phyloP scores from a whole-genome alignment of 164 flowering plant genomes.

The Tetrastigma voinierianum region DNA sequence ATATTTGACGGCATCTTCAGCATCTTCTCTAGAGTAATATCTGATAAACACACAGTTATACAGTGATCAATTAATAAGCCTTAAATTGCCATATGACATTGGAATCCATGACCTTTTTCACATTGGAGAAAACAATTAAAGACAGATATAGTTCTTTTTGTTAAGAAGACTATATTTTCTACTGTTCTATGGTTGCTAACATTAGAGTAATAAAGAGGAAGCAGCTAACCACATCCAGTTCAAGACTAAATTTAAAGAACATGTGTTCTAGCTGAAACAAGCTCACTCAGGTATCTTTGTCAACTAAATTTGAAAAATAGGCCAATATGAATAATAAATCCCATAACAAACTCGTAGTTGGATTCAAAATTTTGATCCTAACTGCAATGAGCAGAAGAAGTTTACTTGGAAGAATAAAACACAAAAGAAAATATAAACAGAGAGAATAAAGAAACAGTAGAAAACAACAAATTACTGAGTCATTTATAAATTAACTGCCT shows the following conservation, averaged over 20 bases:
- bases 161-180: neutral
- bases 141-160: neutral
- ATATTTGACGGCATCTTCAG: conserved; percentile 91
- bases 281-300: neutral
- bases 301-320: neutral
- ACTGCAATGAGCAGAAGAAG: too few relatives aligned
- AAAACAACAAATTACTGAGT: too few relatives aligned
- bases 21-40: conserved; percentile 88
- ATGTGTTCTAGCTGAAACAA: neutral
- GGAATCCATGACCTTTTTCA: neutral
- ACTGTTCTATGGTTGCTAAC: neutral
- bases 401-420: too few relatives aligned
- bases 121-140: neutral
- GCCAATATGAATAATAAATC: neutral
- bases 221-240: neutral
- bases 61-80: neutral
- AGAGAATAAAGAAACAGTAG: too few relatives aligned
- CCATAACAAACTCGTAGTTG: neutral
- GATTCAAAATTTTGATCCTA: neutral
- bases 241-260: neutral
- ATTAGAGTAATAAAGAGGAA: neutral
- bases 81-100: neutral
- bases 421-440: too few relatives aligned
- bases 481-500: too few relatives aligned
- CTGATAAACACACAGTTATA: conserved; percentile 31